These are phyloP conservation scores for Paecilomyces variotii DNA, from an alignment of 2,329 filamentous ascomycete species.

Conservation along the genomic window DNA sequence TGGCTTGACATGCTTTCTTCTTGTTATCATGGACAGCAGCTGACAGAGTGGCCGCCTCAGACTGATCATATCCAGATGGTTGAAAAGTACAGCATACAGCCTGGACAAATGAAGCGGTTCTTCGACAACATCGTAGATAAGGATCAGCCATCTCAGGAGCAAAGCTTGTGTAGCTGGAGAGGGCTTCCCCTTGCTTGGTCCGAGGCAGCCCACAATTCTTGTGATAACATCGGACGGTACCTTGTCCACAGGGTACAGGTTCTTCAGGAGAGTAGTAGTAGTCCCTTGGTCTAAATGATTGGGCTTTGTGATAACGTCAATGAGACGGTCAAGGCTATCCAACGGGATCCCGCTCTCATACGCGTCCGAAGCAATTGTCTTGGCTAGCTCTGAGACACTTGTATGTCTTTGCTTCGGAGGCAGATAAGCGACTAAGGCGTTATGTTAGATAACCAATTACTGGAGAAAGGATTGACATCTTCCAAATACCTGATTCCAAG, in stretches of 20 bases:
- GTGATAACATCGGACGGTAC: slow-evolving; percentile 56
- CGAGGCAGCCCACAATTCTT: slow-evolving; percentile 63
- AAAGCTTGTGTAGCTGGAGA: slow-evolving; percentile 61
- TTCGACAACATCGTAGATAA: slow-evolving; percentile 65
- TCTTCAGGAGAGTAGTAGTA: slow-evolving; percentile 59
- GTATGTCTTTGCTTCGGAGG: slow-evolving; percentile 59
- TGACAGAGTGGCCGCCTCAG: slow-evolving; percentile 66
- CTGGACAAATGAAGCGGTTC: slow-evolving; percentile 56
- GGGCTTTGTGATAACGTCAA: slow-evolving; percentile 59
- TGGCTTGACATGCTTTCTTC: slow-evolving; percentile 73
- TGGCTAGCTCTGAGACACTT: slow-evolving; percentile 56
- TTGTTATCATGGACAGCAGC: slow-evolving; percentile 68
- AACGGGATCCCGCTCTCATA: slow-evolving; percentile 62
- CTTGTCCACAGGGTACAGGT: slow-evolving; percentile 63
- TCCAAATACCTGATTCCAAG: slow-evolving; percentile 27
- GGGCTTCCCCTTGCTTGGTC: slow-evolving; percentile 68
- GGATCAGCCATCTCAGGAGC: slow-evolving; percentile 69
- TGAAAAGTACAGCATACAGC: slow-evolving; percentile 70
- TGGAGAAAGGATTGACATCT: neutral
- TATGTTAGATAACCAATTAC: neutral
- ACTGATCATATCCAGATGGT: slow-evolving; percentile 70
- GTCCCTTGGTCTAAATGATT: slow-evolving; percentile 70
- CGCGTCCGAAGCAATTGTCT: slow-evolving; percentile 53
- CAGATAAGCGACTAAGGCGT: slow-evolving; percentile 25
- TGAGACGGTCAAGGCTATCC: slow-evolving; percentile 52